These are phyloP conservation scores for Laetiporus sulphureus DNA, from an alignment of 1,284 basidiomycete genomes.

Conservation along the genomic window DNA sequence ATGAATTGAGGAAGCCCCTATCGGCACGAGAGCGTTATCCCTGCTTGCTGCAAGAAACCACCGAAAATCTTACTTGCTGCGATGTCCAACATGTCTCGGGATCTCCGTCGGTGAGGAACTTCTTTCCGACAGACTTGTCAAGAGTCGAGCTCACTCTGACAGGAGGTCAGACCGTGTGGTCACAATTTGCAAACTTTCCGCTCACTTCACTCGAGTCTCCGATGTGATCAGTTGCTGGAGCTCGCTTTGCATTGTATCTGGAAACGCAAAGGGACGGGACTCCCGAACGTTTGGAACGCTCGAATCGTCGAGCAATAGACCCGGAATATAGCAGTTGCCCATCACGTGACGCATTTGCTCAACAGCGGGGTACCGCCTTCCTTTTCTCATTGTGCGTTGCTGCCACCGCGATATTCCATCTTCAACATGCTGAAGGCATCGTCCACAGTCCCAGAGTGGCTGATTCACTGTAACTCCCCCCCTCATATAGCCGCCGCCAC, in stretches of 20 bases:
- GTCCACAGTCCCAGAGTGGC: constrained; percentile 22
- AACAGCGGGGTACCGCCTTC: too few relatives aligned
- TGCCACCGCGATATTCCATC: too few relatives aligned
- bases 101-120: constrained; percentile 60
- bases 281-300: too few relatives aligned
- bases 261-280: too few relatives aligned
- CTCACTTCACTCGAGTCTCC: constrained; percentile 50
- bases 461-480: constrained; percentile 23
- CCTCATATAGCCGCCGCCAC: constrained; percentile 31
- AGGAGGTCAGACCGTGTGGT: too few relatives aligned
- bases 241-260: too few relatives aligned
- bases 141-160: constrained; percentile 78
- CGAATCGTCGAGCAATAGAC: too few relatives aligned
- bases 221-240: constrained; percentile 34
- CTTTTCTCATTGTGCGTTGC: too few relatives aligned
- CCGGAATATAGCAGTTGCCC: too few relatives aligned
- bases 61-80: constrained; percentile 62
- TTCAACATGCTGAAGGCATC: constrained; percentile 3
- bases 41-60: neutral
- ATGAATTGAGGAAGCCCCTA: constrained; percentile 73
- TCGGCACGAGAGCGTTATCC: neutral
- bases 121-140: constrained; percentile 72
- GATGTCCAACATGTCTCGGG: constrained; percentile 83
- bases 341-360: too few relatives aligned
- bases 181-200: too few relatives aligned